Conservation (phyloP, 2,329 filamentous ascomycete genomes). For the Colletotrichum sp. region DNA sequence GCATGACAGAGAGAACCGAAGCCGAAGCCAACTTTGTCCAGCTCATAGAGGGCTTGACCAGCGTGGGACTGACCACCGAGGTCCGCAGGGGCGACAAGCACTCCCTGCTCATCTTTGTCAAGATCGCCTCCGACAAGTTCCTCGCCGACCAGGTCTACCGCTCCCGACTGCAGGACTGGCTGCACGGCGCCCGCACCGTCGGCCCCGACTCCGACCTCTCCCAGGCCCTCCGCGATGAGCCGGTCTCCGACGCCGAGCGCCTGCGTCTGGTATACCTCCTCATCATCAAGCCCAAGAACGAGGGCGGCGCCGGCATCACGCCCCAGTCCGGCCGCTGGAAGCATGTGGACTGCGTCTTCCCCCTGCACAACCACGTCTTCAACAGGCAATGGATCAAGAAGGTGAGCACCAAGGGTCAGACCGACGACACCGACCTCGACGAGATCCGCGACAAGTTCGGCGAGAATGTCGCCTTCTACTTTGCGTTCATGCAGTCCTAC, state of each 20-base stretch:
- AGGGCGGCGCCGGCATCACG: slow-evolving; percentile 81
- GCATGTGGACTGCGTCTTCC: slow-evolving; percentile 75
- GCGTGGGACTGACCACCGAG: slow-evolving; percentile 85
- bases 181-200: slow-evolving; percentile 82
- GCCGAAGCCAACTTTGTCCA: slow-evolving; percentile 79
- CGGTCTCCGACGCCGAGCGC: slow-evolving; percentile 86
- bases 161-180: slow-evolving; percentile 90
- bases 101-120: slow-evolving; percentile 83
- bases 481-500: slow-evolving; percentile 91
- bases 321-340: slow-evolving; percentile 74
- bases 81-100: slow-evolving; percentile 80
- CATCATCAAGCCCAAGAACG: slow-evolving; percentile 73
- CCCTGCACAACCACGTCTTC: slow-evolving; percentile 77
- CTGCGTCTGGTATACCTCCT: slow-evolving; percentile 87
- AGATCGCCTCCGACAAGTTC: slow-evolving; percentile 76
- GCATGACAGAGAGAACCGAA: slow-evolving; percentile 63
- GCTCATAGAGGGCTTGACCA: slow-evolving; percentile 76
- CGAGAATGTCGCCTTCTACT: slow-evolving; percentile 91
- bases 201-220: slow-evolving; percentile 77
- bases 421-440: slow-evolving; percentile 71
- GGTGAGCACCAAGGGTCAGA: slow-evolving; percentile 74
- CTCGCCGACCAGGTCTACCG: slow-evolving; percentile 84
- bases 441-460: slow-evolving; percentile 79
- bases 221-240: slow-evolving; percentile 72
- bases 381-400: slow-evolving; percentile 79